Evolutionary conservation across 2,329 filamentous ascomycete genomes (phyloP).

Genomic region (Aotearoamyces nothofagi): DNA sequence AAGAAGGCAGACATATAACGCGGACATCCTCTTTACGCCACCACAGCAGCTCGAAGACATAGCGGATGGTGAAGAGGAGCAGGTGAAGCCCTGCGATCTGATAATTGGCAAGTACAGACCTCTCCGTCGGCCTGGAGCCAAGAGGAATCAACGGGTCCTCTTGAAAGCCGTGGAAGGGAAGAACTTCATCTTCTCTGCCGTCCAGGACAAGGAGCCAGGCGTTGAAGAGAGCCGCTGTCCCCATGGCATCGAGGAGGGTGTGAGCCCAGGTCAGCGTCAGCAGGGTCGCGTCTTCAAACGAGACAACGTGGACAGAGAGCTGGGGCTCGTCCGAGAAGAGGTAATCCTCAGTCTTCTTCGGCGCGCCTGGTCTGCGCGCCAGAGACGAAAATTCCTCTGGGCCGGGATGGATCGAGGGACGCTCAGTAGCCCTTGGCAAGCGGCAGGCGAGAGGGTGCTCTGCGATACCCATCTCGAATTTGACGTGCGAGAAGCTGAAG

Average conservation of each 20-base stretch:
- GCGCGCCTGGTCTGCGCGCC: slow-evolving; percentile 12
- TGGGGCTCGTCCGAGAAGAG: slow-evolving; percentile 26
- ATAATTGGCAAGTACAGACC: slow-evolving; percentile 13
- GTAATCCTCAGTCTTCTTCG: slow-evolving; percentile 23
- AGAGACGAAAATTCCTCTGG: slow-evolving; percentile 16
- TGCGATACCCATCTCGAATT: slow-evolving; percentile 21
- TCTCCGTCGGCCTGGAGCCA: slow-evolving; percentile 14
- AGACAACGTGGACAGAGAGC: slow-evolving; percentile 30
- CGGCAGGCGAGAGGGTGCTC: slow-evolving; percentile 25
- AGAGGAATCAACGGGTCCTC: slow-evolving; percentile 22
- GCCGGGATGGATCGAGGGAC: slow-evolving; percentile 17
- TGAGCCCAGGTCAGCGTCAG: slow-evolving; percentile 31
- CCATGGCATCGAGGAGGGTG: slow-evolving; percentile 30
- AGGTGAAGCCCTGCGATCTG: slow-evolving; percentile 16
- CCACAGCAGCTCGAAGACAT: slow-evolving; percentile 20
- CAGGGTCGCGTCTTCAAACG: slow-evolving; percentile 33
- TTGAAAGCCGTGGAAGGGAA: slow-evolving; percentile 19
- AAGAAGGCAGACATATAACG: slow-evolving; percentile 24
- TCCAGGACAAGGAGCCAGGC: slow-evolving; percentile 31
- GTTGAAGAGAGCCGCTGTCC: slow-evolving; percentile 24
- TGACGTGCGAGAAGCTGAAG: no score
- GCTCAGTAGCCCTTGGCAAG: slow-evolving; percentile 20
- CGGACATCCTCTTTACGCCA: slow-evolving; percentile 19
- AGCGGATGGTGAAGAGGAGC: slow-evolving; percentile 20
- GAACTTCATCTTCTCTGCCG: slow-evolving; percentile 26